Conservation (phyloP, 2,329 filamentous ascomycete genomes). For the Alternaria alternata region DNA sequence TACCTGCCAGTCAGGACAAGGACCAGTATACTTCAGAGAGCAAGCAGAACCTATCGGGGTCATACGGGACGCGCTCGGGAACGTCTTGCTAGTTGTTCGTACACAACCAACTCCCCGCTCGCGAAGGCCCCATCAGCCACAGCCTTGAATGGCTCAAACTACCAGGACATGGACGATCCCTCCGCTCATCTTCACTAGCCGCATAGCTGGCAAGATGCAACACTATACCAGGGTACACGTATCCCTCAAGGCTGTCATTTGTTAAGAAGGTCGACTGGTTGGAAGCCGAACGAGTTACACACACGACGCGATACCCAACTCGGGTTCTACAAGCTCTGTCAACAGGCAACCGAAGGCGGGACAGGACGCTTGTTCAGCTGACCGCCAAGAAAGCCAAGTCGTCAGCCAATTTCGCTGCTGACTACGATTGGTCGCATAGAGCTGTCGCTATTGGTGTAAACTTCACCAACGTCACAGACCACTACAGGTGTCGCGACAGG, state of each 20-base stretch:
- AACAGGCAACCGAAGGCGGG: not conserved
- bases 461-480: slow-evolving; percentile 19
- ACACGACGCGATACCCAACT: not conserved
- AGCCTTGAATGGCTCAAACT: not conserved
- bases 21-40: not conserved
- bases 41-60: slow-evolving; percentile 5
- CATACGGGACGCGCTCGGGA: not conserved
- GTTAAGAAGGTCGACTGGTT: not conserved
- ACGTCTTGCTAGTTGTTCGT: not conserved
- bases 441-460: not conserved
- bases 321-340: not conserved
- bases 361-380: slow-evolving; percentile 4
- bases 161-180: not conserved
- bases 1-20: slow-evolving; percentile 2
- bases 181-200: not conserved
- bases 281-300: not conserved
- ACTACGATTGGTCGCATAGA: slow-evolving; percentile 15
- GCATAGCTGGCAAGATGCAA: not conserved
- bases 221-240: not conserved
- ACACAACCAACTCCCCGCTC: not conserved
- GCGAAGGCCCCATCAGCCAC: not conserved
- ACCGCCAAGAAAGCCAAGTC: slow-evolving; percentile 27
- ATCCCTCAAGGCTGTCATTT: not conserved
- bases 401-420: slow-evolving; percentile 18
- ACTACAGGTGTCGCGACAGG: slow-evolving; percentile 5